Evolutionary conservation across 1,284 basidiomycete genomes (phyloP).

Genomic region (Leccinum cinnamomeum): DNA sequence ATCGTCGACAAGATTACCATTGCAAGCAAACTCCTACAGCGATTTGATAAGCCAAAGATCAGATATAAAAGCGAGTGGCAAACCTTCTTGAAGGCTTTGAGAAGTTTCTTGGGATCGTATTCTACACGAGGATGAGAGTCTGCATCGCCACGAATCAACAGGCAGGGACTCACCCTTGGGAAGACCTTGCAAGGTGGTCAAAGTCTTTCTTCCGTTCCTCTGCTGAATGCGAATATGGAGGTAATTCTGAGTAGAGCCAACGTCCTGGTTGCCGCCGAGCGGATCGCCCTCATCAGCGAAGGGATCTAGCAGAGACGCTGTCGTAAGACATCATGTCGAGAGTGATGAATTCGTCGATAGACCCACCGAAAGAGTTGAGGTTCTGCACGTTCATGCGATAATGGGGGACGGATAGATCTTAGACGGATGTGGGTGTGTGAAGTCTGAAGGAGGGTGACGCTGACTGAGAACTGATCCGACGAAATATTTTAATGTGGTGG

Average conservation of each 20-base stretch:
- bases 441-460: slow-evolving; percentile 22
- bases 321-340: slow-evolving; percentile 13
- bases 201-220: slow-evolving; percentile 97
- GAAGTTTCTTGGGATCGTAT: slow-evolving; percentile 97
- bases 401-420: slow-evolving; percentile 39
- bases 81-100: slow-evolving; percentile 99
- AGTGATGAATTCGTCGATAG: slow-evolving; percentile 28
- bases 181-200: slow-evolving; percentile 97
- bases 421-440: slow-evolving; percentile 49
- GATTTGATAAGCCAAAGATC: slow-evolving; percentile 3
- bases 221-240: slow-evolving; percentile 98
- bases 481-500: slow-evolving; percentile 28
- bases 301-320: slow-evolving; percentile 63
- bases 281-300: slow-evolving; percentile 90
- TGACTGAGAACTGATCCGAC: slow-evolving; percentile 10
- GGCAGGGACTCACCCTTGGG: slow-evolving; percentile 71
- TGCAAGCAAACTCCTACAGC: slow-evolving; percentile 94
- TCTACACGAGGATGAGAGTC: slow-evolving; percentile 49
- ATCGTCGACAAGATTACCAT: slow-evolving; percentile 96
- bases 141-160: slow-evolving; percentile 11
- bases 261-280: slow-evolving; percentile 70
- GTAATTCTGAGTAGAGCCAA: slow-evolving; percentile 83
- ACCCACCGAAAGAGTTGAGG: slow-evolving; percentile 75
- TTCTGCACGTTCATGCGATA: slow-evolving; percentile 93
- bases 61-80: slow-evolving; percentile 10